Evolutionary conservation across 1,284 basidiomycete genomes (phyloP).

Genomic region (Heterobasidion occidentale): DNA sequence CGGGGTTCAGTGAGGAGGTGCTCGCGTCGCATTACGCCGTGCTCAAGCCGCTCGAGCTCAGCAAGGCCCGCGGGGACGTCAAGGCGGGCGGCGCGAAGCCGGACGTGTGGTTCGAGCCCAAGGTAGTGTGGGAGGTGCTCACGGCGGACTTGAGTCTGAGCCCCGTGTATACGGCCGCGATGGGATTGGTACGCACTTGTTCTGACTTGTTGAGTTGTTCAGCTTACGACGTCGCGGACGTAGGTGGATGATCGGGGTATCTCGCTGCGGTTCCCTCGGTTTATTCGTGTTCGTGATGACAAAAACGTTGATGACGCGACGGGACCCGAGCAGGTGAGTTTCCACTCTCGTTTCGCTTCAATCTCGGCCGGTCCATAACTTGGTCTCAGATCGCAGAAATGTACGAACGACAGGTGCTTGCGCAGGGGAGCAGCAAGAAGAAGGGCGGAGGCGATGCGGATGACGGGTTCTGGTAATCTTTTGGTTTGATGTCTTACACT

Average conservation of each 20-base stretch:
- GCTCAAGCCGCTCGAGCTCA: slow-evolving; percentile 72
- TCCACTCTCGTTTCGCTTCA: background rate
- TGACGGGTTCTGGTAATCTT: slow-evolving; percentile 80
- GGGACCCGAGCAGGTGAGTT: slow-evolving; percentile 76
- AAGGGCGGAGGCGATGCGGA: slow-evolving; percentile 62
- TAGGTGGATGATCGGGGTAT: slow-evolving; percentile 87
- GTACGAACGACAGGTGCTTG: slow-evolving; percentile 85
- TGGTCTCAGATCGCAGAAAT: slow-evolving; percentile 81
- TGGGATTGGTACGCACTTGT: slow-evolving; percentile 69
- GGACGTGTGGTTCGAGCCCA: slow-evolving; percentile 93
- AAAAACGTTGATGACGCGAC: slow-evolving; percentile 91
- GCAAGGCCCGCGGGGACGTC: slow-evolving; percentile 66
- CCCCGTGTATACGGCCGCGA: slow-evolving; percentile 96
- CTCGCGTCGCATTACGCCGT: slow-evolving; percentile 79
- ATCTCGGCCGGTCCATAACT: background rate
- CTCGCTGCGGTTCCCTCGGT: slow-evolving; percentile 93
- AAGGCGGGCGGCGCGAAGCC: slow-evolving; percentile 89
- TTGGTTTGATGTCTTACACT: slow-evolving; percentile 6
- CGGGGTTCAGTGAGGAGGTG: slow-evolving; percentile 92
- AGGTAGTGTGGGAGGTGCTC: slow-evolving; percentile 96
- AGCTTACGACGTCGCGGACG: background rate
- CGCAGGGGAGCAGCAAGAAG: slow-evolving; percentile 60
- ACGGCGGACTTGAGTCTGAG: slow-evolving; percentile 96
- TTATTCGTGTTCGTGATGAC: slow-evolving; percentile 89
- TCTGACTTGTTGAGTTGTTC: slow-evolving; percentile 2